Percentiles rank a stretch among this genome's conserved stretches.
Evolutionary conservation across 495 filamentous ascomycete species (phyloP).

Genomic region (Astrothelium macrocarpum): DNA sequence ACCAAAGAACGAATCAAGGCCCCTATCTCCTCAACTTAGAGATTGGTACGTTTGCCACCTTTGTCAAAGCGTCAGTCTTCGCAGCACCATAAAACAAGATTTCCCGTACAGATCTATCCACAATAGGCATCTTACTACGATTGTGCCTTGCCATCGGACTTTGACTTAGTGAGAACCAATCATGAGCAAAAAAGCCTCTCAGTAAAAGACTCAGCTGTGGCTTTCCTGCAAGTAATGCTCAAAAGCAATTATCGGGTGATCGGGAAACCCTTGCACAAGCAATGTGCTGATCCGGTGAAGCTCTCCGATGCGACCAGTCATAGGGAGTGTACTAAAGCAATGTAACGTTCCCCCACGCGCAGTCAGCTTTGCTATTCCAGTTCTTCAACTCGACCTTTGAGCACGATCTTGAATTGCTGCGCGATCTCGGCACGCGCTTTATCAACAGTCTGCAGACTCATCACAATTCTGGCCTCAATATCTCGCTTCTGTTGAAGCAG

Average conservation of each 20-base stretch:
- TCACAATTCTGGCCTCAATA: slow-evolving; percentile 1
- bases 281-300: not conserved
- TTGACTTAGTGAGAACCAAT: not conserved
- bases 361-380: not conserved
- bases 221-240: not conserved
- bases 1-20: too few species aligned
- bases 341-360: not conserved
- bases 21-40: too few species aligned
- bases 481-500: slow-evolving; percentile 4
- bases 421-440: not conserved
- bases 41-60: not conserved
- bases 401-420: not conserved
- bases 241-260: not conserved
- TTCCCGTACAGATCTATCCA: not conserved
- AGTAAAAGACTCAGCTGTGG: slow-evolving; percentile 4
- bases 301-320: too few species aligned
- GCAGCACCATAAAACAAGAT: not conserved
- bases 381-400: not conserved
- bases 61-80: not conserved
- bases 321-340: not conserved
- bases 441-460: not conserved
- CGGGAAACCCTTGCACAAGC: not conserved
- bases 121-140: not conserved
- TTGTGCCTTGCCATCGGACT: not conserved
- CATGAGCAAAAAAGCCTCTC: too few species aligned